Evolutionary conservation across 1,284 basidiomycete species (phyloP), one percentile per base, ranked within the genome.

Genomic region (Apiotrichum domesticum): DNA sequence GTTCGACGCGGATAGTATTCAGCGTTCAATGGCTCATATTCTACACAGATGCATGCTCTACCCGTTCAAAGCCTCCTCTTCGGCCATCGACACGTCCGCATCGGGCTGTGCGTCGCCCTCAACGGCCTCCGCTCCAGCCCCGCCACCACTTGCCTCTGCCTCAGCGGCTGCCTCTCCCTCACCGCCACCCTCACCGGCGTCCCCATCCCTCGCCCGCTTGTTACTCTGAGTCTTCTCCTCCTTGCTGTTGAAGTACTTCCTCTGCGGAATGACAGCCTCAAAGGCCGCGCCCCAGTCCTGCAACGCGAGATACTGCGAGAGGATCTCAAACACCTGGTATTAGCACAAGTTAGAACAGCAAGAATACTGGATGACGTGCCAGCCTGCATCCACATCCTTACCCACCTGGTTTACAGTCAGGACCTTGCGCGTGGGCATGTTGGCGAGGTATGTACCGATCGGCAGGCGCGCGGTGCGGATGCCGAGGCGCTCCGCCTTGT

Each of bases 401-500:
- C 72, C 45, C 33, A 81, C 84, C 77, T 98, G 95, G 71, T 99
- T 98, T 54, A 99, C 93, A 0, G 96, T 98, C 61, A 99, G 80
- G 33, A 99, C 92, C 70, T 97, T 98, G 56, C 96, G 85, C 3
- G 93, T 92, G 15, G 86, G 83, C 63, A 98, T 79, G 52, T 87
- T 81, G 45, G 86, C 80, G 47, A 97, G 80, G 74, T 90, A 94
- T 58, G 85, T 85, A 13, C 90, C 88, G 54, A 99, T 97, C 1
- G 96, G 96, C 48, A 99, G 82, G 46, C 90, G 86, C 7, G 94
- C 96, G 42, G 90, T 87, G 35, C 86, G 83, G 56, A 98, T 83
- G 1, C 84, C 84, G 9, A 87, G 81, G 48, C 79, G 78, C 44
- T 82, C 80, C 2, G 96, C 92, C 77, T 95, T 96, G 72, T 90